These are phyloP conservation scores for Tricholoma sp. DNA, from an alignment of 768 basidiomycete species.

Conservation along the genomic window DNA sequence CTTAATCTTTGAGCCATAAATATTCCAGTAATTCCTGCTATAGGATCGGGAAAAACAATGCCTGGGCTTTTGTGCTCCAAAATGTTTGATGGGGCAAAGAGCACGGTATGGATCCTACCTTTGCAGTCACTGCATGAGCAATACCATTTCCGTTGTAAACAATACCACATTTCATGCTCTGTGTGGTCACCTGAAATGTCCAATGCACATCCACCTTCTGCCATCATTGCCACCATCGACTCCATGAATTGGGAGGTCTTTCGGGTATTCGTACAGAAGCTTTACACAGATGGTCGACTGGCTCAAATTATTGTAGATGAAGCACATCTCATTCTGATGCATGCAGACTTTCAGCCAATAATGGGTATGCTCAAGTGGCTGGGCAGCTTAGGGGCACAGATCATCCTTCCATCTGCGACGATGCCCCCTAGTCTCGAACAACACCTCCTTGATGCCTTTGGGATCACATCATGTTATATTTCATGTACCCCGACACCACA, in stretches of 20 bases:
- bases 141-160: not conserved
- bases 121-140: slow-evolving; percentile 15
- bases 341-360: slow-evolving; percentile 8
- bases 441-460: not conserved
- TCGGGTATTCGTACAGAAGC: not conserved
- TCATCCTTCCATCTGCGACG: slow-evolving; percentile 11
- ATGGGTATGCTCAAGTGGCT: slow-evolving; percentile 10
- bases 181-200: slow-evolving; percentile 2
- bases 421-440: slow-evolving; percentile 8
- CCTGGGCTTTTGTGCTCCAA: no score
- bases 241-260: not conserved
- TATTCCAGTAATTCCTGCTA: not conserved
- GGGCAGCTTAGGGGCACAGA: slow-evolving; percentile 4
- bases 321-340: slow-evolving; percentile 11
- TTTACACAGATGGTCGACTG: not conserved
- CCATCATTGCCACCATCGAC: slow-evolving; percentile 8
- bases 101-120: slow-evolving; percentile 13
- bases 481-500: not conserved
- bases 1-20: no score
- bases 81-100: slow-evolving; percentile 8
- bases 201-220: not conserved
- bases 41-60: slow-evolving; percentile 8
- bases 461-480: not conserved
- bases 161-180: not conserved
- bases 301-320: slow-evolving; percentile 13